Conservation (phyloP, 495 filamentous ascomycete genomes). For the Aspergillus homomorphus region DNA sequence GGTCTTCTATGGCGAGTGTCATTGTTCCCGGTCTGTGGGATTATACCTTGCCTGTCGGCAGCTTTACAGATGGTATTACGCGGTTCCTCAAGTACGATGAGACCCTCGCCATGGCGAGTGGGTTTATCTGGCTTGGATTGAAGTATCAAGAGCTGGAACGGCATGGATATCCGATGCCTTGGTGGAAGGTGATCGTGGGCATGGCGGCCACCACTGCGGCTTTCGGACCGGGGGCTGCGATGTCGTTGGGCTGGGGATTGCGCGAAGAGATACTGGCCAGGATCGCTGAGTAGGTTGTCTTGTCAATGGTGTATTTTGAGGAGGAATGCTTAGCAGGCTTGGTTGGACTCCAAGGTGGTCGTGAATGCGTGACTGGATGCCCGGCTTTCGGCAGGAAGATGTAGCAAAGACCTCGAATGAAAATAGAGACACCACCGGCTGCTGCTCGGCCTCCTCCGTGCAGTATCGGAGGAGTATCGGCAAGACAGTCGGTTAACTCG, state of each 20-base stretch:
- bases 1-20: constrained; percentile 4
- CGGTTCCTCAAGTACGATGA: constrained; percentile 21
- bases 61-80: constrained; percentile 11
- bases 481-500: background rate
- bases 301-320: no score
- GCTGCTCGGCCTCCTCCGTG: background rate
- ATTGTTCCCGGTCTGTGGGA: constrained; percentile 1
- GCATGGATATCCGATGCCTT: constrained; percentile 9
- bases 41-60: background rate
- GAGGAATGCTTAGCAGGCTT: no score
- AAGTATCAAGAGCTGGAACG: constrained; percentile 15
- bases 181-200: constrained; percentile 7
- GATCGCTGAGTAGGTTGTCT: no score
- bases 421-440: background rate
- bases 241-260: constrained; percentile 22
- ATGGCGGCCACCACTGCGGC: constrained; percentile 2
- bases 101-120: constrained; percentile 11
- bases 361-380: no score
- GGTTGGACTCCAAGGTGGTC: no score
- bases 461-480: background rate
- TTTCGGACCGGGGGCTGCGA: constrained; percentile 21
- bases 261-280: constrained; percentile 14
- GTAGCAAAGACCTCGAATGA: background rate
- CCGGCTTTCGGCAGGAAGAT: no score
- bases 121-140: constrained; percentile 16